Conservation (phyloP, 1,284 basidiomycete species). For the Malassezia sympodialis region DNA sequence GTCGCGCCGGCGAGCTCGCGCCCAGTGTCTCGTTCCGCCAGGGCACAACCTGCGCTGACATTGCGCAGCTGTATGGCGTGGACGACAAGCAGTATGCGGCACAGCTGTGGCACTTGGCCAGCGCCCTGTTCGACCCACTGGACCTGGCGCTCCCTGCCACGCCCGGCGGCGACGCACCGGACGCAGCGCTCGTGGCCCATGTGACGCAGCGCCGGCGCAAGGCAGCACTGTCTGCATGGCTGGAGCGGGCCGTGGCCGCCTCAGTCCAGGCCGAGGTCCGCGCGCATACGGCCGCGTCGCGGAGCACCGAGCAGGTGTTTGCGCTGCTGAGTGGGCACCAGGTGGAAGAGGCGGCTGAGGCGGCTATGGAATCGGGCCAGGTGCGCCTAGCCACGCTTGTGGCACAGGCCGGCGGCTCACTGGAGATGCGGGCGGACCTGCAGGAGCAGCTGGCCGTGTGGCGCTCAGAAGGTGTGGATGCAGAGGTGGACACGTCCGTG, state of each 20-base stretch:
- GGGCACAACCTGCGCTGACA: slow-evolving; percentile 67
- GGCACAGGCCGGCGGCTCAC: slow-evolving; percentile 74
- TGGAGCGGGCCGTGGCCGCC: slow-evolving; percentile 64
- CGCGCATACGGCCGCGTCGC: slow-evolving; percentile 36
- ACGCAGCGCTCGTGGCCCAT: slow-evolving; percentile 58
- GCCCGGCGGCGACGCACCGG: slow-evolving; percentile 49
- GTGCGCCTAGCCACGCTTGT: slow-evolving; percentile 83
- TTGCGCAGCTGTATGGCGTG: slow-evolving; percentile 62
- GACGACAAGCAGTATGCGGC: slow-evolving; percentile 59
- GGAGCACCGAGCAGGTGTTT: slow-evolving; percentile 53
- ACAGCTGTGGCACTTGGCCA: slow-evolving; percentile 72
- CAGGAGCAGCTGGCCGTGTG: slow-evolving; percentile 70
- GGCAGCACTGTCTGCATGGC: slow-evolving; percentile 72
- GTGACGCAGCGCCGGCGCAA: slow-evolving; percentile 64
- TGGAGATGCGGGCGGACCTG: slow-evolving; percentile 65
- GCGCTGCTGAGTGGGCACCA: slow-evolving; percentile 77
- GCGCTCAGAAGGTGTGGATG: slow-evolving; percentile 66
- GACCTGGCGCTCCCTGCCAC: slow-evolving; percentile 57
- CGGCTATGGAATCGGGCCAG: slow-evolving; percentile 66
- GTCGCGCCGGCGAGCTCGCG: slow-evolving; percentile 53
- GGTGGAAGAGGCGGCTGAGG: slow-evolving; percentile 67
- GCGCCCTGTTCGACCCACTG: slow-evolving; percentile 76
- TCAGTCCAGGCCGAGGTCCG: slow-evolving; percentile 57
- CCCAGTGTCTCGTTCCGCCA: slow-evolving; percentile 51
- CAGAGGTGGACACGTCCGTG: slow-evolving; percentile 61